Base-by-base conservation (phyloP, 2,329 filamentous ascomycete genomes). In the Calonectria multiphialidica region DNA sequence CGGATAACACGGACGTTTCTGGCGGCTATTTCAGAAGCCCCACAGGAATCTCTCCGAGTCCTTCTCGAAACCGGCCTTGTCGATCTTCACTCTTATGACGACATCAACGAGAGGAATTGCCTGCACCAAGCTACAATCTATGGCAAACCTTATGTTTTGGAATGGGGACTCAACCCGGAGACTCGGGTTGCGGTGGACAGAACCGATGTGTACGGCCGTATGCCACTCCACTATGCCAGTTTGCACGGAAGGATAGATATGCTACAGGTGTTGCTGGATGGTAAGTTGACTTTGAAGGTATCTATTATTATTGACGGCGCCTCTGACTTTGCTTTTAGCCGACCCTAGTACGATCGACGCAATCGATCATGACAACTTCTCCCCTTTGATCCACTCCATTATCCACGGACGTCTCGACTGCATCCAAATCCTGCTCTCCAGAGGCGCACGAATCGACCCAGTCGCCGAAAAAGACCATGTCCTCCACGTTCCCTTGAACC, bases 361-460 rank as follows among this genome's bases (percentile, higher is more conserved):
- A 47, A 96, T 96, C 81, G 97, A 99, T 80, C 94, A 98, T 81
- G 96, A 99, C 85, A 98, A 98, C 83, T 99, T 98, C 82, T 98
- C 96, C 0, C 96, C 97, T 1, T 86, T 99, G 55, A 97, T 99
- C 70, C 97, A 98, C 83, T 94, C 95, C 50, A 98, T 98, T 74
- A 96, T 98, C 66, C 95, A 97, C 80, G 93, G 94, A 28, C 93
- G 97, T 73, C 87, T 96, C 23, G 89, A 92, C 61, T 98, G 95
- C 81, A 95, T 98, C 3, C 89, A 95, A 81, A 90, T 91, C 65
- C 88, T 99, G 50, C 90, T 99, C 25, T 88, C 90, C 33, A 91
- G 91, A 77, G 93, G 93, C 66, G 95, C 96, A n/a, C 90, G 95
- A 21, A 92, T 98, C 73, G 94, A 98, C 77, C 95, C 96, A 0